phyloP scores from a whole-genome alignment of 1,284 basidiomycete species.

The Omphalotus olearius region DNA sequence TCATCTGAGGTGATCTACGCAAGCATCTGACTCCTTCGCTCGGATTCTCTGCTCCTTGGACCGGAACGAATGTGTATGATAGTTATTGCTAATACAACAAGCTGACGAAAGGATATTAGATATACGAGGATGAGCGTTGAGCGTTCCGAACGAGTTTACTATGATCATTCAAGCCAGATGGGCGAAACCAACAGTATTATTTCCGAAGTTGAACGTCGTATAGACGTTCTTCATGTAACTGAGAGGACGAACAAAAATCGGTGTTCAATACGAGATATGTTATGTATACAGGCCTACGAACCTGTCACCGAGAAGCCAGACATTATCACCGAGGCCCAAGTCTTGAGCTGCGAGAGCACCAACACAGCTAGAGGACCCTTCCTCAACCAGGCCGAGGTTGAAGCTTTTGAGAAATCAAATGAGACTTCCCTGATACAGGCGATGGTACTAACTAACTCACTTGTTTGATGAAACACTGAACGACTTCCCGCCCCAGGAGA shows the following conservation, averaged over 20 bases:
- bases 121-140: not conserved
- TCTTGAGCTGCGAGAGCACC: constrained; percentile 19
- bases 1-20: too few species aligned
- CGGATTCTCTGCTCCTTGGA: too few species aligned
- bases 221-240: constrained; percentile 16
- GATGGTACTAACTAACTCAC: constrained; percentile 2
- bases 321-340: constrained; percentile 17
- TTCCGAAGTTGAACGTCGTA: constrained; percentile 11
- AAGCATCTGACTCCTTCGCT: too few species aligned
- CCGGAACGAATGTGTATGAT: too few species aligned
- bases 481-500: constrained; percentile 22
- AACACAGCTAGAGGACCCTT: constrained; percentile 22
- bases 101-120: not conserved
- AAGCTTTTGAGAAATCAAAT: too few species aligned
- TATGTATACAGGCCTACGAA: constrained; percentile 16
- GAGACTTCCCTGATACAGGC: not conserved
- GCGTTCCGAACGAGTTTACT: too few species aligned
- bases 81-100: not conserved
- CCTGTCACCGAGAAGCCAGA: constrained; percentile 35
- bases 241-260: not conserved
- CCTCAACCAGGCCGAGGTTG: constrained; percentile 12
- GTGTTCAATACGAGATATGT: too few species aligned
- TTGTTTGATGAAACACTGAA: constrained; percentile 18
- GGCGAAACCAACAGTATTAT: constrained; percentile 13
- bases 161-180: not conserved